Percentiles rank a stretch among this genome's conserved stretches.
phyloP scores from a whole-genome alignment of 1,284 basidiomycete species.

The Ganoderma leucocontextum region DNA sequence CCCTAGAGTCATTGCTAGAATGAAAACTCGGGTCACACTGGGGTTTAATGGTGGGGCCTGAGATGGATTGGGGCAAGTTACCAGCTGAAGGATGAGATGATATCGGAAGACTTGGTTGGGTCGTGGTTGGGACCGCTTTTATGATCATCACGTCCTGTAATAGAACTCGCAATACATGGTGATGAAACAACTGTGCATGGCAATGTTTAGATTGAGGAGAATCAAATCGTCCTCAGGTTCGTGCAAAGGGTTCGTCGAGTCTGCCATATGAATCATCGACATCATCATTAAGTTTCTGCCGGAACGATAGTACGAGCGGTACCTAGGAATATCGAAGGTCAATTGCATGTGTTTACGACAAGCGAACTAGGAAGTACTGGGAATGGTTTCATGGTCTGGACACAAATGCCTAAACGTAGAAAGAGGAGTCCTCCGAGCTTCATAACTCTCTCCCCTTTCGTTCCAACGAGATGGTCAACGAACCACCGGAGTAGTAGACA shows the following conservation, averaged over 20 bases:
- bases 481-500: background rate
- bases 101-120: background rate
- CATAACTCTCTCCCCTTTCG: background rate
- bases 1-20: conserved; percentile 26
- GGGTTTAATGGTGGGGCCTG: background rate
- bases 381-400: no score
- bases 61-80: conserved; percentile 3
- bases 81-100: conserved; percentile 3
- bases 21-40: conserved; percentile 15
- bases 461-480: background rate
- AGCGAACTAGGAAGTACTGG: background rate
- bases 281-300: no score
- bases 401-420: no score
- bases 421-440: background rate
- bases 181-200: conserved; percentile 3
- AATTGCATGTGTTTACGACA: no score
- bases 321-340: no score
- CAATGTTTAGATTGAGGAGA: background rate
- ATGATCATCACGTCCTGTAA: conserved; percentile 30
- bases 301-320: no score
- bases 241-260: no score
- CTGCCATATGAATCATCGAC: no score
- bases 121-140: conserved; percentile 9
- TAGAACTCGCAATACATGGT: conserved; percentile 22
- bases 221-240: background rate